Evolutionary conservation across 768 basidiomycete genomes (phyloP), one percentile per base, ranked within the genome.

Genomic region (Candolleomyces aberdarensis): DNA sequence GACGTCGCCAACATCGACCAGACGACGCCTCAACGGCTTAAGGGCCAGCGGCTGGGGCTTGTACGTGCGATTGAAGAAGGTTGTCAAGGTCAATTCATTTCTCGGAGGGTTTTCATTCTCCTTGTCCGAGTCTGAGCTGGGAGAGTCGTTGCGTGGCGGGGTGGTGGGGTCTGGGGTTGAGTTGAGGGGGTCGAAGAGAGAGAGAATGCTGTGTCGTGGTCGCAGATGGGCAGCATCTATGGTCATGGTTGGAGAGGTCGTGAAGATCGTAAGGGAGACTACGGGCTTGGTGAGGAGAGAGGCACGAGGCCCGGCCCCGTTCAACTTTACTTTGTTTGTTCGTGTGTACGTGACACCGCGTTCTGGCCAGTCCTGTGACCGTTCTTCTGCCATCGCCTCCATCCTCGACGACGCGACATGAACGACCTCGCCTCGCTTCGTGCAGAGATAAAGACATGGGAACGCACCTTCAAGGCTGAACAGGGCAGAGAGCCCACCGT

Each of bases 381-480:
- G 59, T 59, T 49, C 47, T 46, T 46, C 49, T 60, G 64, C 36
- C 36, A 8, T 36, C 36, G 36, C 36, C 36, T 36, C 11, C 36
- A 36, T 36, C 36, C 36, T 36, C 36, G 36, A 36, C 36, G 36
- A 43, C 44, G 44, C 44, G 44, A 46, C 44, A 81, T 79, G 78
- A 63, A 73, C 65, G 82, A 85, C 65, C 62, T 84, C 57, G 69
- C 80, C 39, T 64, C 77, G 52, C 73, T 92, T 39, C 83, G 85
- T 10, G 75, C 86, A 62, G 85, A 93, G 68, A 85, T 94, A 62
- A 94, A 94, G 71, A 62, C 75, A 47, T 94, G 91, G 86, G 92
- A 93, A 68, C 86, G 85, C 62, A 77, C 78, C 19, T 94, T 92
- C 72, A 83, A 79, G 60, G 71, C 75, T 0, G 66, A 64, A 0